A percentile compares a stretch with the other conserved stretches of the same genome.
Evolutionary conservation across 176 grass and related monocot species (phyloP).

Genomic region (Olyra latifolia): DNA sequence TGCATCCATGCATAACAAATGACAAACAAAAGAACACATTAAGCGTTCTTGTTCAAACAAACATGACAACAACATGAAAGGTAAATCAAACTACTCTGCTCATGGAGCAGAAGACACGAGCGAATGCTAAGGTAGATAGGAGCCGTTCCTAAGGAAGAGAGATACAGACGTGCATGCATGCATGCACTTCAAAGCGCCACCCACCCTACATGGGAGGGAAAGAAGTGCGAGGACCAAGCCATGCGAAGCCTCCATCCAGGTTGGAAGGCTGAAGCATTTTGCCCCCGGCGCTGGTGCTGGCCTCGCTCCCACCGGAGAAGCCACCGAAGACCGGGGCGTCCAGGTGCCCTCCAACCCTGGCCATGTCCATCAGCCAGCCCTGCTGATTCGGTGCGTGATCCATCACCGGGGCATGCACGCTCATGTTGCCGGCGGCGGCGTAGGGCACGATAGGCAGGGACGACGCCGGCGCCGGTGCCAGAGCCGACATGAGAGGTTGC

Average conservation of each 20-base stretch:
- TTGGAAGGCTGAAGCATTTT: neutral
- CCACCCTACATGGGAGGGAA: constrained; percentile 14
- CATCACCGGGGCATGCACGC: too few species aligned
- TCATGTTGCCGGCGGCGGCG: neutral
- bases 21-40: too few species aligned
- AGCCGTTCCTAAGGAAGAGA: neutral
- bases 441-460: too few species aligned
- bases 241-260: neutral
- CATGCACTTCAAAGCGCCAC: too few species aligned
- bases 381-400: neutral
- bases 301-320: neutral
- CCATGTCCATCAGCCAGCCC: neutral
- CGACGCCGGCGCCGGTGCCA: too few species aligned
- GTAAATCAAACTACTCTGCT: neutral
- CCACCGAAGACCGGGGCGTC: neutral
- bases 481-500: too few species aligned
- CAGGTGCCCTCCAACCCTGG: neutral
- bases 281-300: neutral
- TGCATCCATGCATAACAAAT: neutral
- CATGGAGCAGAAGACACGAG: neutral
- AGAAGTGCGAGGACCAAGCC: neutral
- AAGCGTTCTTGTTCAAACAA: neutral
- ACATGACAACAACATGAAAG: neutral
- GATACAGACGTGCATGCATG: too few species aligned
- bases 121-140: neutral